Base-by-base conservation (phyloP, 768 basidiomycete species). In the Agrocybe praecox region DNA sequence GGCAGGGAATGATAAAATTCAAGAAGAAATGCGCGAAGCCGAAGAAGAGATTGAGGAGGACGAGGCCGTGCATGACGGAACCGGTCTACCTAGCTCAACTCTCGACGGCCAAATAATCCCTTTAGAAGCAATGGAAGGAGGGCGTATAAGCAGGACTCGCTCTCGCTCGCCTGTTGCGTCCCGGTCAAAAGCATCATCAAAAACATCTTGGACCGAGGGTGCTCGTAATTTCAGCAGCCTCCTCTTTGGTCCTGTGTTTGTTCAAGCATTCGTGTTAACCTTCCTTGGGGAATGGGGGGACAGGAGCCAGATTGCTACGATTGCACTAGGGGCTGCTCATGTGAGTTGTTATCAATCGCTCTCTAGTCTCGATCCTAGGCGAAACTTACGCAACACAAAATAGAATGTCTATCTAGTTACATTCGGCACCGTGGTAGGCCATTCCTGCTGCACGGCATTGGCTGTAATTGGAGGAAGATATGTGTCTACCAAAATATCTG, bases 241-340 rank as follows among this genome's bases (percentile, higher is more conserved):
- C 17, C 72, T 96, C 62, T 74, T 98, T 18, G 94, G 92, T 0
- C 96, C 96, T 0, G 93, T 97, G 1, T 96, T 98, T 67, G 94
- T 95, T 2, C 95, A 99, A 72, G 86, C 94, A 0, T 98, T 99
- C 66, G 76, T 96, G 29, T 79, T 99, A 57, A 98, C 96, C 0
- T 98, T 98, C 74, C 79, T 99, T n/a, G 97, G 96, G 10, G 97
- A 99, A 74, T 98, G 97, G 97, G 96, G 97, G 0, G 97, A 98
- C 74, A 76, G 96, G 52, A 96, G 94, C 67, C 96, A 99, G 75
- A 94, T 98, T 64, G 90, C 97, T 1, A 98, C 97, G 2, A 96
- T 98, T 60, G 96, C 94, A 6, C 78, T 98, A 51, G 96, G 92
- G 2, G 96, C 96, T 21, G 92, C 96, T 19, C 94, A 99, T 75